Base-by-base conservation (phyloP, 1,139 yeast species). In the Sugiyamaella neomexicana region DNA sequence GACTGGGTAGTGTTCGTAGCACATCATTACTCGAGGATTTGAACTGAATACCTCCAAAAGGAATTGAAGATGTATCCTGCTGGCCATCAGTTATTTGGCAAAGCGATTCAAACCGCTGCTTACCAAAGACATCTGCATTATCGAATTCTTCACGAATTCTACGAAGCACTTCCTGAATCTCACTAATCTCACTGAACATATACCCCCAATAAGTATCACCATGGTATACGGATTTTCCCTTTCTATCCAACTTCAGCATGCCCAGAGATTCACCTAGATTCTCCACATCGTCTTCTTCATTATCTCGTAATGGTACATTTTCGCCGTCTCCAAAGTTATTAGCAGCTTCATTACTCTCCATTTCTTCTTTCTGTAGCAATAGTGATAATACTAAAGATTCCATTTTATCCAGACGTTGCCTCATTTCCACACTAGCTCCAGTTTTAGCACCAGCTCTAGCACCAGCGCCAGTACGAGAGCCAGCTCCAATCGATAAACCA, bases 201-300 rank as follows among this genome's bases (percentile, higher is more conserved):
- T 66, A 63, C 2, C 68, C 70, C 73, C 73, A 70, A 54, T 70
- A 72, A 8, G 71, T 68, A 46, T 68, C 72, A 6, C 73, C 73
- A 44, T 70, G 73, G 53, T 70, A 70, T 9, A 70, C 60, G 6
- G 70, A 61, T 46, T 70, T 67, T 7, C 74, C 74, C 37, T 62
- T 57, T 8, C 58, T 58, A 46, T 70, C 72, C 8, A 70, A 63
- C 55, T 70, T 70, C 55, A 70, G 64, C 70, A 70, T 63, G 1
- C 74, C 74, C 29, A 70, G 61, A 9, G 70, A 64, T 50, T 70
- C 69, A 5, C 69, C 60, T 9, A 70, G 62, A 23, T 61, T 63
- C 10, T 57, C 59, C n/a, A 56, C 51, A 36, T 54, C 58, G 37
- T 53, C 58, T 12, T 13, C 16, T 12, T 34, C 38, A 16, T 34